Conservation (phyloP, 2,329 filamentous ascomycete genomes). For the Teratosphaeria gauchensis region DNA sequence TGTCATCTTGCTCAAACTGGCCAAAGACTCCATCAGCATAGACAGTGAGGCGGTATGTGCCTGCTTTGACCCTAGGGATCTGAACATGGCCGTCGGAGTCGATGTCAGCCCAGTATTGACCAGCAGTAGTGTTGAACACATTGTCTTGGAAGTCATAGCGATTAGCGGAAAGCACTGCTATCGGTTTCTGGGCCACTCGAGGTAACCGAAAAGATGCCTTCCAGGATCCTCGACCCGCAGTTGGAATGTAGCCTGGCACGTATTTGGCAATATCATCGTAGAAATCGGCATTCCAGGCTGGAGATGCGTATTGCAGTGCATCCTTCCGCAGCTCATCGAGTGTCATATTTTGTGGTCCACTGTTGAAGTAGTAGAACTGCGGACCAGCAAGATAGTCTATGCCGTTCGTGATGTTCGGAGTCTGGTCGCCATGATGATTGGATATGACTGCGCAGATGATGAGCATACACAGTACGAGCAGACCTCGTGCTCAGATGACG, state of each 20-base stretch:
- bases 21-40: conserved; percentile 56
- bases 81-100: conserved; percentile 15
- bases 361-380: conserved; percentile 55
- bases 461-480: not conserved
- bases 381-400: conserved; percentile 59
- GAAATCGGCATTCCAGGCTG: conserved; percentile 49
- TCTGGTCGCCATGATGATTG: conserved; percentile 54
- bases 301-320: conserved; percentile 42
- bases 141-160: conserved; percentile 52
- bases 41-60: conserved; percentile 52
- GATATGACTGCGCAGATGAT: conserved; percentile 28
- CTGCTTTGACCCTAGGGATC: conserved; percentile 47
- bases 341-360: conserved; percentile 37
- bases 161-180: conserved; percentile 47
- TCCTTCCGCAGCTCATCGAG: conserved; percentile 44
- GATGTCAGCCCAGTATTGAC: conserved; percentile 55
- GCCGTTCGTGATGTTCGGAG: conserved; percentile 54
- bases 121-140: conserved; percentile 42
- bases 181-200: conserved; percentile 38
- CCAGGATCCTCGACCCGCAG: conserved; percentile 42
- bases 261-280: conserved; percentile 54
- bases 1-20: conserved; percentile 45
- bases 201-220: conserved; percentile 45
- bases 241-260: conserved; percentile 50
- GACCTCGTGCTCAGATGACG: not conserved